Evolutionary conservation across 495 filamentous ascomycete genomes (phyloP), one percentile per base, ranked within the genome.

Genomic region (Penicillium canariense): DNA sequence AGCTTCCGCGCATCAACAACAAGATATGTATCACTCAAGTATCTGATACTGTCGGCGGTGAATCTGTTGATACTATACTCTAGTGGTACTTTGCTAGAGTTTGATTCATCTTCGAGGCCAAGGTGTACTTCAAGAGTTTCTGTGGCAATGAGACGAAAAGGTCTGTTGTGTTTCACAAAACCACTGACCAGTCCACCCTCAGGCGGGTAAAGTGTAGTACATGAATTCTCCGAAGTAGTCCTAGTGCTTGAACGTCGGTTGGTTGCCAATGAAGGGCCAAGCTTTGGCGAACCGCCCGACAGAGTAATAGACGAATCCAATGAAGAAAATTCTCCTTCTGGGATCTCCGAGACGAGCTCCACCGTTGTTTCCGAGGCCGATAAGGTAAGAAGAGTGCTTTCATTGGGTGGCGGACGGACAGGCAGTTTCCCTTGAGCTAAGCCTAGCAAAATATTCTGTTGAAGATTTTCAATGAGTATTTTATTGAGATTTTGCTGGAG

Each of bases 381-480:
- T 35, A 46, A 46, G 31, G 52, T 51, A 32, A 50, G 44, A 2
- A 60, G 32, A 17, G 43, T 60, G 34, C 57, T 60, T 55, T 60
- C 57, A 42, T 51, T 54, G 10, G 57, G 57, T n/a, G n/a, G 34
- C 9, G 52, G 57, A 52, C 46, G 40, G 36, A 31, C 32, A 27
- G 32, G 17, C 52, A 49, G 12, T 51, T 40, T 48, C 14, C 51
- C 23, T 9, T 60, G 36, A 12, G 46, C 28, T 30, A 51, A 5
- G 35, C 35, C 36, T 42, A 23, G 5, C 20, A 20, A 34, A 54
- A 48, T 40, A 50, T 47, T 35, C 1, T 36, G 34, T 18, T 17
- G 34, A 18, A 36, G 34, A 36, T 17, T 36, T 36, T 54, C 38
- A 10, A 25, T 20, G 10, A 61, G 54, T 3, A 12, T 34, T 26